Evolutionary conservation across 2,329 filamentous ascomycete species (phyloP).

Genomic region (Claviceps citrina): DNA sequence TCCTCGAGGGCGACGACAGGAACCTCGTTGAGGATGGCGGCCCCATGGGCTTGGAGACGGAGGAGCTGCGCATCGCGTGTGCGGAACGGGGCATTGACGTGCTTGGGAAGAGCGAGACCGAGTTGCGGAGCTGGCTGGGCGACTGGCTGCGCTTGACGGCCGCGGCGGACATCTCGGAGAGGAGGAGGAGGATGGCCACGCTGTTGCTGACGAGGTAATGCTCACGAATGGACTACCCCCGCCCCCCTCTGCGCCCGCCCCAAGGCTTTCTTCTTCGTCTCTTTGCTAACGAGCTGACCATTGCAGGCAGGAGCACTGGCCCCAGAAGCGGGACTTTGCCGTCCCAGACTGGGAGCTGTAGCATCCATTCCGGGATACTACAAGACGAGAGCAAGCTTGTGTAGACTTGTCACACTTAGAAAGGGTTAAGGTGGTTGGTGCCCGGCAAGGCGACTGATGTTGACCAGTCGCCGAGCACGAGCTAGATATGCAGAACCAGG

Average conservation of each 20-base stretch:
- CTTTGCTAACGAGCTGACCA: conserved; percentile 6
- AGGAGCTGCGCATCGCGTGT: conserved; percentile 56
- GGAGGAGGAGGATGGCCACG: conserved; percentile 23
- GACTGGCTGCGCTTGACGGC: conserved; percentile 34
- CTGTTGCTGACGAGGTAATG: conserved; percentile 28
- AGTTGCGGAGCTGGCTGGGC: conserved; percentile 31
- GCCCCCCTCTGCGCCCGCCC: conserved; percentile 6
- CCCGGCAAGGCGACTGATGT: too few relatives aligned
- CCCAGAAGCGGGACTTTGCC: conserved; percentile 24
- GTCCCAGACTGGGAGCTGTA: conserved; percentile 28
- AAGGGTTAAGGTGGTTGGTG: not conserved
- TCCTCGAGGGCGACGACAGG: conserved; percentile 55
- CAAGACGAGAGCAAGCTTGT: not conserved
- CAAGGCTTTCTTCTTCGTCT: not conserved
- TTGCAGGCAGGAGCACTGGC: conserved; percentile 25
- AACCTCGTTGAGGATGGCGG: conserved; percentile 52
- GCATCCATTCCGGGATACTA: not conserved
- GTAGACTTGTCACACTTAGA: too few relatives aligned
- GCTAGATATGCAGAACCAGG: too few relatives aligned
- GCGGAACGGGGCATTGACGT: conserved; percentile 51
- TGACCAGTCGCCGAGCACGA: too few relatives aligned
- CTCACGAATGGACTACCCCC: too few relatives aligned
- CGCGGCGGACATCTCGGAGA: conserved; percentile 21
- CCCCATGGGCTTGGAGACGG: conserved; percentile 33
- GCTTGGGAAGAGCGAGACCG: conserved; percentile 39